A percentile compares a stretch with the other conserved stretches of the same genome.
Evolutionary conservation across 257 asterid genomes (phyloP).

Genomic region (Eustoma russellianum): DNA sequence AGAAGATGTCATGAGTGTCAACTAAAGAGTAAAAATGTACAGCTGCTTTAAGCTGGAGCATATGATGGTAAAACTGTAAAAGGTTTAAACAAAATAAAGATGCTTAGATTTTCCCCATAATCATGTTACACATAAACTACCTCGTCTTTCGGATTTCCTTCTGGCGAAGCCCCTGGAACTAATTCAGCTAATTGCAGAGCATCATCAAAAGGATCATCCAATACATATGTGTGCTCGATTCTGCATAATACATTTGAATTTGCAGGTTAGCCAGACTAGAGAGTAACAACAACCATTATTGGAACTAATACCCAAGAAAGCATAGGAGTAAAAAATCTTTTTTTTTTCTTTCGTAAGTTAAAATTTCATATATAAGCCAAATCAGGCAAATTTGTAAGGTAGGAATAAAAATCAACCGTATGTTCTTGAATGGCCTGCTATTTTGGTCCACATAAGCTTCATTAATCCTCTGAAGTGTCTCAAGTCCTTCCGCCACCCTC

Average conservation of each 20-base stretch:
- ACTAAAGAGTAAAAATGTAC: too few relatives aligned
- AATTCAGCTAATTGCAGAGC: slow-evolving; percentile 60
- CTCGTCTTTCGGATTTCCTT: slow-evolving; percentile 92
- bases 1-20: too few relatives aligned
- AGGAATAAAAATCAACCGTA: slow-evolving; percentile 42
- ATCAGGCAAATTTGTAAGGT: too few relatives aligned
- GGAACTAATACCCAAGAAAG: slow-evolving; percentile 1
- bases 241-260: slow-evolving; percentile 26
- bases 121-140: slow-evolving; percentile 35
- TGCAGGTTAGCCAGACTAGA: slow-evolving; percentile 10
- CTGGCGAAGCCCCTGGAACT: slow-evolving; percentile 92
- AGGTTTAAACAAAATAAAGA: too few relatives aligned
- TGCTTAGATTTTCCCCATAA: too few relatives aligned
- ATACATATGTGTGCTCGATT: slow-evolving; percentile 76
- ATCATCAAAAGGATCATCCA: slow-evolving; percentile 95
- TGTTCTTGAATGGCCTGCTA: slow-evolving; percentile 73
- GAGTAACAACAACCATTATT: not conserved
- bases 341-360: too few relatives aligned
- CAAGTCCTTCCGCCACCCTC: slow-evolving; percentile 91
- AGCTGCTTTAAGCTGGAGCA: too few relatives aligned
- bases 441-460: slow-evolving; percentile 81
- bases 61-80: too few relatives aligned
- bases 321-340: too few relatives aligned
- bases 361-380: too few relatives aligned
- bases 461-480: slow-evolving; percentile 74